Conservation (phyloP, 2,329 filamentous ascomycete genomes). For the Aspergillus sp. region DNA sequence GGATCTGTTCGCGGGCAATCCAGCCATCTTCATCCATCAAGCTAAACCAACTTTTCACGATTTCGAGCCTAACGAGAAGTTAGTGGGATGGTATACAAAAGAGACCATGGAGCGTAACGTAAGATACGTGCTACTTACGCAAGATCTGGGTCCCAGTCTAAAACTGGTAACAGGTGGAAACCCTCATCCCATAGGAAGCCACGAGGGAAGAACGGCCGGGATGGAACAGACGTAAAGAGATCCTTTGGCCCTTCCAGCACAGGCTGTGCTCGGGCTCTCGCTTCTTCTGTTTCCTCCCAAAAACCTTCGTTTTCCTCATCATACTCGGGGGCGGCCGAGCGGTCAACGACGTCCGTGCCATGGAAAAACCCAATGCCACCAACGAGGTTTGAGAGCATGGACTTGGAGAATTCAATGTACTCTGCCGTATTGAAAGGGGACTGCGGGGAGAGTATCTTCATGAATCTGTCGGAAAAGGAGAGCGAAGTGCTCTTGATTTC, state of each 20-base stretch:
- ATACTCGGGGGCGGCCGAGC: slow-evolving; percentile 88
- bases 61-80: slow-evolving; percentile 58
- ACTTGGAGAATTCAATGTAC: slow-evolving; percentile 78
- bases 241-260: slow-evolving; percentile 78
- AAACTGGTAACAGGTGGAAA: slow-evolving; percentile 86
- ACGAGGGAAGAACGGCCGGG: slow-evolving; percentile 90
- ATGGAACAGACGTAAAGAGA: slow-evolving; percentile 88
- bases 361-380: slow-evolving; percentile 96
- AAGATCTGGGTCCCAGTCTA: slow-evolving; percentile 92
- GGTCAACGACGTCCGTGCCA: slow-evolving; percentile 82
- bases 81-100: slow-evolving; percentile 9
- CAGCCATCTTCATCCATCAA: slow-evolving; percentile 96
- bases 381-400: slow-evolving; percentile 89
- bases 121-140: slow-evolving; percentile 48
- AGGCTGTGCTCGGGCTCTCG: slow-evolving; percentile 67
- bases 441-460: slow-evolving; percentile 69
- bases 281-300: slow-evolving; percentile 87
- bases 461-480: slow-evolving; percentile 73
- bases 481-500: slow-evolving; percentile 67
- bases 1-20: slow-evolving; percentile 95
- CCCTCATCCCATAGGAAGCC: slow-evolving; percentile 99
- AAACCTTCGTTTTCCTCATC: slow-evolving; percentile 94
- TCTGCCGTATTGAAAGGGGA: slow-evolving; percentile 72
- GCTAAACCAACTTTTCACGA: slow-evolving; percentile 93
- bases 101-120: neutral